Evolutionary conservation across 2,329 filamentous ascomycete species (phyloP), one percentile per base, ranked within the genome.

Genomic region (Lomentospora prolificans): DNA sequence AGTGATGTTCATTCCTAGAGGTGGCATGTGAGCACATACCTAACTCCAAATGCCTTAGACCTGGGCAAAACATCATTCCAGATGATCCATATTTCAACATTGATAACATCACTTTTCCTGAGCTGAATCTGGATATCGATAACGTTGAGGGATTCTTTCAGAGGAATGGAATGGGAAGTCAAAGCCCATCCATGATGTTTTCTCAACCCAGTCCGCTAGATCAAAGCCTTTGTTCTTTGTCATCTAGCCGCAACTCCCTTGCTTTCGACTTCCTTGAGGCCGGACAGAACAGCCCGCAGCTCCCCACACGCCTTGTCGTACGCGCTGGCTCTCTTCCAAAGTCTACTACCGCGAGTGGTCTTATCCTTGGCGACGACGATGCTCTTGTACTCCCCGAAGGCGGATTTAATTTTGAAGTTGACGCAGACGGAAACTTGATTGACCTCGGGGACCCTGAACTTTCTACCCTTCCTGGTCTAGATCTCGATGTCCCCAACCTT

Each of bases 71-170:
- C 56, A 74, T 90, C 3, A 75, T 97, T 2, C 75, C 81, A 55
- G 89, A 97, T 63, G 92, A 97, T 64, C 90, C 90, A 0, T 78
- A 81, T 44, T 96, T 97, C 65, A 70, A 88, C 8, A 84, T 86
- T 0, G 82, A 86, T 46, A 75, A 84, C 31, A 55, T 60, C 41
- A 73, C 75, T 31, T 72, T 90, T 25, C 81, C 84, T 1, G 73
- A 78, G 1, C 74, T 86, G 57, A 75, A 84, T 33, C 62, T 77
- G 36, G 64, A 65, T 24, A 65, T 69, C 10, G 64, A 67, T 8
- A 67, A 70, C 28, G 56, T 69, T 2, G 50, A 53, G 27, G 59
- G 64, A 39, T 59, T 66, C 10, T 60, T 70, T 5, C 64, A 50
- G 5, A 30, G 25, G 9, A 48, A 41, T 25, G 50, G 17, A 30